These are phyloP conservation scores for Penicilliopsis zonata DNA, from an alignment of 495 filamentous ascomycete species.

Conservation along the genomic window DNA sequence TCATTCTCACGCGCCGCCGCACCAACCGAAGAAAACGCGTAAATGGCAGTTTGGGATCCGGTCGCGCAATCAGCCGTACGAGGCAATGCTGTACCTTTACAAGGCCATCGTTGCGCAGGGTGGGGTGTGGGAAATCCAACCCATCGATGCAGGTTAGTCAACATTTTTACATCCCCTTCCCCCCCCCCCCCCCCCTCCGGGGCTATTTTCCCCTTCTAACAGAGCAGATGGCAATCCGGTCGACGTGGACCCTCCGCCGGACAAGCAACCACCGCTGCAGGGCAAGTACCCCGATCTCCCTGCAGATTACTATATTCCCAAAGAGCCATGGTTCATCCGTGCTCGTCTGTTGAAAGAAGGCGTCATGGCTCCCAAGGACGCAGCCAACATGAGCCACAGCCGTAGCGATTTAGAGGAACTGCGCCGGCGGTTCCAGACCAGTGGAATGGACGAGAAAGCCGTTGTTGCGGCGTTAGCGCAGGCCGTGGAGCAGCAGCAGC, in stretches of 20 bases:
- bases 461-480: constrained; percentile 16
- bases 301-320: constrained; percentile 64
- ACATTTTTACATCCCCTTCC: neutral
- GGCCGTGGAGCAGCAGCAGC: no score
- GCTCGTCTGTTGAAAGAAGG: constrained; percentile 76
- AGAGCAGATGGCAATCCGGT: constrained; percentile 15
- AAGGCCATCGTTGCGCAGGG: constrained; percentile 78
- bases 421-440: constrained; percentile 33
- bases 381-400: constrained; percentile 44
- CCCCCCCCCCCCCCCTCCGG: no score
- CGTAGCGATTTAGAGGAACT: constrained; percentile 43
- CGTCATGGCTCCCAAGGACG: constrained; percentile 36
- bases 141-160: constrained; percentile 26
- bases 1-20: constrained; percentile 45
- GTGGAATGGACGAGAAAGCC: constrained; percentile 26
- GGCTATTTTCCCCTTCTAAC: neutral
- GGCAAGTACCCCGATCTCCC: constrained; percentile 34
- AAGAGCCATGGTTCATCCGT: constrained; percentile 91
- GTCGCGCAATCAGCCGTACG: constrained; percentile 81
- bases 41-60: constrained; percentile 98
- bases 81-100: constrained; percentile 90
- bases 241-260: constrained; percentile 11
- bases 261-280: constrained; percentile 27
- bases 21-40: constrained; percentile 53
- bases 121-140: constrained; percentile 62